Conservation (phyloP, 176 grass and related monocot genomes). For the Oryza brachyantha region DNA sequence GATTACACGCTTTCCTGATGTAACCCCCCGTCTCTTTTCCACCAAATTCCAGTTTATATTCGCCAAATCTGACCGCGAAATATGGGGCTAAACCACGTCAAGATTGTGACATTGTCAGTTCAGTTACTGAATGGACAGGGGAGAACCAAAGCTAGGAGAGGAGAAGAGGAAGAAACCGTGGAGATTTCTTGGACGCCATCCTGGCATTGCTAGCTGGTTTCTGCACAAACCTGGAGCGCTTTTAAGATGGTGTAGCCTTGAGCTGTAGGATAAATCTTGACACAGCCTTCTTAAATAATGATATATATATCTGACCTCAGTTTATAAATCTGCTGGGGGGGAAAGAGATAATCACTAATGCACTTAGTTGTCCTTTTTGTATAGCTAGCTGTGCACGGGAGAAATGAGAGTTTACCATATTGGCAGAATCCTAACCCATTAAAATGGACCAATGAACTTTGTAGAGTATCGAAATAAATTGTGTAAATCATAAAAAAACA, state of each 20-base stretch:
- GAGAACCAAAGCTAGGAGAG: background rate
- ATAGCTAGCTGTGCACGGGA: background rate
- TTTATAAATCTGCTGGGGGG: background rate
- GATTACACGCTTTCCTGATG: constrained; percentile 30
- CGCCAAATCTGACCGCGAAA: background rate
- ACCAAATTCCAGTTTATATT: background rate
- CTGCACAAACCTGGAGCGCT: background rate
- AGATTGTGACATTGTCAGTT: background rate
- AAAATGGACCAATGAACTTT: background rate
- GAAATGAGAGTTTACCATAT: background rate
- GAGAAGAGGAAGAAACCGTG: background rate
- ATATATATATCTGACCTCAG: background rate
- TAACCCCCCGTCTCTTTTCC: background rate
- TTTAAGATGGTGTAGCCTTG: no score
- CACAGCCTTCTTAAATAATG: background rate
- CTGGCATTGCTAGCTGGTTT: background rate
- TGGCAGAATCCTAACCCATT: background rate
- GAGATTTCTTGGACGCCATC: background rate
- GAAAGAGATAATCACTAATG: background rate
- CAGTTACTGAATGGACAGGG: background rate
- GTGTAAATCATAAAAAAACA: no score
- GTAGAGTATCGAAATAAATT: background rate
- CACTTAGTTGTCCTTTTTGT: background rate
- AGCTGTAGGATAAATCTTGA: background rate
- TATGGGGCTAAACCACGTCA: background rate